Percentiles rank a stretch among this genome's conserved stretches.
Conservation (phyloP, 345 rosid species). For the Lagerstroemia speciosa region DNA sequence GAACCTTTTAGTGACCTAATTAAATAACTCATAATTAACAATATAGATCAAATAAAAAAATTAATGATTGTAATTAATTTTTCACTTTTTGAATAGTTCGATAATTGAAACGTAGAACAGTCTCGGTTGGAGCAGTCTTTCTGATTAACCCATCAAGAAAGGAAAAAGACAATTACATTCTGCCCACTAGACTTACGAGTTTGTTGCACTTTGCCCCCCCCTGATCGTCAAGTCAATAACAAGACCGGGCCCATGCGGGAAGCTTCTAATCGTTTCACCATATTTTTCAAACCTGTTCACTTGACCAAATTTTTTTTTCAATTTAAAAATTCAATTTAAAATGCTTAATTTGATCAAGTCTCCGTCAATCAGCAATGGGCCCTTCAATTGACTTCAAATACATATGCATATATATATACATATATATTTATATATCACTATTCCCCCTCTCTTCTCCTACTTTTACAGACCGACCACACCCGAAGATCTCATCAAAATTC, state of each 20-base stretch:
- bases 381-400: neutral
- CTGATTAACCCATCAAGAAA: neutral
- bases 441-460: neutral
- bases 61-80: no score
- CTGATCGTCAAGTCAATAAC: neutral
- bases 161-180: neutral
- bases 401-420: no score
- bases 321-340: neutral
- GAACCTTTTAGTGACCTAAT: no score
- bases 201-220: neutral
- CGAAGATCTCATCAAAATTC: neutral
- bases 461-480: neutral
- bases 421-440: neutral
- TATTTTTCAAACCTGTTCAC: constrained; percentile 2
- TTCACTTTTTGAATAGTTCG: no score
- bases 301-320: neutral
- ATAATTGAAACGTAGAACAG: no score
- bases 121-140: no score
- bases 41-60: no score
- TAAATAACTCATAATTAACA: no score
- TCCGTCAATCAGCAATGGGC: neutral
- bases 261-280: neutral
- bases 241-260: constrained; percentile 1
- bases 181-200: neutral
- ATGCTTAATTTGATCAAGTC: neutral